Percentiles rank a stretch among this genome's conserved stretches.
phyloP scores from a whole-genome alignment of 805 yeast species.

The Starmerella stigmatis region DNA sequence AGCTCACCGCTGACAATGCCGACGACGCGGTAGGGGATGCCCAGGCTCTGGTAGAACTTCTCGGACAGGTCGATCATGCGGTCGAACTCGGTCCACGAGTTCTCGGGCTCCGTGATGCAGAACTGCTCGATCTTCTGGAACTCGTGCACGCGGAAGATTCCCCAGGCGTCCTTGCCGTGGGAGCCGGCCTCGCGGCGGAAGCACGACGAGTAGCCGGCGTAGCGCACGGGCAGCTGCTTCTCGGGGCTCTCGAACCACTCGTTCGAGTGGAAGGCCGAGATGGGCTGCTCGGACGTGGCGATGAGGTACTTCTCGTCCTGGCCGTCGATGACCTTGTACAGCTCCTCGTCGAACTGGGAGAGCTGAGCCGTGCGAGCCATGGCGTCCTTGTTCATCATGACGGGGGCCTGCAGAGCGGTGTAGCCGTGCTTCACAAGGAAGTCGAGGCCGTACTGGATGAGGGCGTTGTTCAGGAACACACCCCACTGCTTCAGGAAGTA shows the following conservation, averaged over 20 bases:
- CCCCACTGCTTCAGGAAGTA: conserved; percentile 91
- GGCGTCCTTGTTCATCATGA: conserved; percentile 98
- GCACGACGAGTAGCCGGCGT: conserved; percentile 97
- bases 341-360: conserved; percentile 95
- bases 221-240: conserved; percentile 91
- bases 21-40: conserved; percentile 92
- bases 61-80: conserved; percentile 86
- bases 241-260: conserved; percentile 98
- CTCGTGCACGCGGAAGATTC: conserved; percentile 97
- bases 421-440: conserved; percentile 72
- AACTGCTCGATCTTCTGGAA: conserved; percentile 98
- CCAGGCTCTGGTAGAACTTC: conserved; percentile 84
- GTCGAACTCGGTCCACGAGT: conserved; percentile 96
- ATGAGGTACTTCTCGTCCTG: conserved; percentile 94
- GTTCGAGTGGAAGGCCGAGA: conserved; percentile 90
- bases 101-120: conserved; percentile 90
- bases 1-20: conserved; percentile 97
- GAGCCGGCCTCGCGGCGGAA: conserved; percentile 99
- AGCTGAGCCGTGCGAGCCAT: conserved; percentile 99
- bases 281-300: conserved; percentile 99
- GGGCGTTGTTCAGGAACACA: conserved; percentile 94
- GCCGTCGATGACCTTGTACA: conserved; percentile 94
- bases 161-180: conserved; percentile 99
- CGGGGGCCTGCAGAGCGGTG: conserved; percentile 93
- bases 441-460: conserved; percentile 87